phyloP scores from a whole-genome alignment of 2,329 filamentous ascomycete species.

The Aspergillus ruber region DNA sequence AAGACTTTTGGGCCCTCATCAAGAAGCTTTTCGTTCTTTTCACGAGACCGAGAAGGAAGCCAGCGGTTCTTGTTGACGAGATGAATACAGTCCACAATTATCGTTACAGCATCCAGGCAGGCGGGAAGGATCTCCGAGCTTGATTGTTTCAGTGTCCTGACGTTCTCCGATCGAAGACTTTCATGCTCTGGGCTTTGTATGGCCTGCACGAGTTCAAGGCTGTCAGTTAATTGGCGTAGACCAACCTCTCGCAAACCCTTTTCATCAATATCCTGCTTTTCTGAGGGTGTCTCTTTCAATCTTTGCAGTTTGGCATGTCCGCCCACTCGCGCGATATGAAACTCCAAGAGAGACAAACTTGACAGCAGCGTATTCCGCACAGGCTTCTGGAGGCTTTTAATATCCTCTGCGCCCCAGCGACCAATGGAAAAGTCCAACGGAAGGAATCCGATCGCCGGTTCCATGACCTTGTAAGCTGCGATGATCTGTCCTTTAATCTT shows the following conservation, averaged over 20 bases:
- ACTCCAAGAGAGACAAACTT: constrained; percentile 36
- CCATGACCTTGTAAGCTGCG: constrained; percentile 30
- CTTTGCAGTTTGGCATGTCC: constrained; percentile 14
- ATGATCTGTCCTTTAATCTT: constrained; percentile 31
- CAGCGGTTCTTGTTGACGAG: constrained; percentile 23
- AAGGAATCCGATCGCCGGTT: constrained; percentile 39
- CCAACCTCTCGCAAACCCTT: constrained; percentile 17
- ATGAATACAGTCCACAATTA: constrained; percentile 21
- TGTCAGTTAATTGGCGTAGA: constrained; percentile 28
- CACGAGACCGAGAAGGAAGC: constrained; percentile 18
- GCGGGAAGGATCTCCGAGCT: constrained; percentile 18
- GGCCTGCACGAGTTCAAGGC: constrained; percentile 29
- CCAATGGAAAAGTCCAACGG: constrained; percentile 44
- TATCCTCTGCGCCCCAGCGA: constrained; percentile 41
- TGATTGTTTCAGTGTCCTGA: constrained; percentile 25
- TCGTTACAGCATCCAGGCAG: constrained; percentile 19
- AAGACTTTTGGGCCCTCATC: constrained; percentile 13
- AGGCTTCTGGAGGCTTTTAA: constrained; percentile 31
- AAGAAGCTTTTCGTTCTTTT: constrained; percentile 15
- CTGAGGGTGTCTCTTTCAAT: constrained; percentile 1
- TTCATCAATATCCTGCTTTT: constrained; percentile 11
- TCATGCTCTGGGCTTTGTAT: constrained; percentile 34
- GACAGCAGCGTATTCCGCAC: constrained; percentile 32
- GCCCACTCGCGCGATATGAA: constrained; percentile 33
- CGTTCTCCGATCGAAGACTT: constrained; percentile 25